Conservation (phyloP, 2,329 filamentous ascomycete species). For the Clarireedia sp. region DNA sequence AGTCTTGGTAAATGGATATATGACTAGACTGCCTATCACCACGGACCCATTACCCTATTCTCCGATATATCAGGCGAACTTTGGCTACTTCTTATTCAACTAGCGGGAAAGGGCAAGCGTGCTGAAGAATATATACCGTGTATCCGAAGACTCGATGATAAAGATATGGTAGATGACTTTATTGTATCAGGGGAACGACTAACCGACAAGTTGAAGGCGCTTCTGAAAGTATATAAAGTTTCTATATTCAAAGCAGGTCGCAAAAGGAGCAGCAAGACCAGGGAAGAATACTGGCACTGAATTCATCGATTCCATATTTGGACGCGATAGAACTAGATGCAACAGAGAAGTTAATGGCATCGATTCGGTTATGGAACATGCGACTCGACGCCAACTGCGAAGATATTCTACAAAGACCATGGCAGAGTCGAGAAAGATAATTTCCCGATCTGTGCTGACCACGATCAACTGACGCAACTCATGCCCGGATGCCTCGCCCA, state of each 20-base stretch:
- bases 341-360: too few relatives aligned
- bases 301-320: too few relatives aligned
- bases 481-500: too few relatives aligned
- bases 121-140: conserved; percentile 69
- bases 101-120: conserved; percentile 88
- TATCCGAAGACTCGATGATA: conserved; percentile 65
- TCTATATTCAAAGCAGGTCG: conserved; percentile 92
- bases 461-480: too few relatives aligned
- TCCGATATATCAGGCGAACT: conserved; percentile 90
- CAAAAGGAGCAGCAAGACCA: conserved; percentile 59
- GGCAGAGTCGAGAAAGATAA: too few relatives aligned
- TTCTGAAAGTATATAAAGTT: conserved; percentile 85
- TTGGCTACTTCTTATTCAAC: conserved; percentile 89
- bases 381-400: conserved; percentile 96
- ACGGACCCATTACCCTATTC: too few relatives aligned
- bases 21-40: too few relatives aligned
- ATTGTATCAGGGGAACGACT: conserved; percentile 81
- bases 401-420: conserved; percentile 63
- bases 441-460: too few relatives aligned
- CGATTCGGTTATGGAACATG: too few relatives aligned
- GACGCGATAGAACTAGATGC: too few relatives aligned
- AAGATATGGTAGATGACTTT: conserved; percentile 82
- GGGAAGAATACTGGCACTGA: too few relatives aligned
- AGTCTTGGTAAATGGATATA: too few relatives aligned
- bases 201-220: conserved; percentile 72